Base-by-base conservation (phyloP, 192 early-diverging fungal genomes). In the Umbelopsis sp. region DNA sequence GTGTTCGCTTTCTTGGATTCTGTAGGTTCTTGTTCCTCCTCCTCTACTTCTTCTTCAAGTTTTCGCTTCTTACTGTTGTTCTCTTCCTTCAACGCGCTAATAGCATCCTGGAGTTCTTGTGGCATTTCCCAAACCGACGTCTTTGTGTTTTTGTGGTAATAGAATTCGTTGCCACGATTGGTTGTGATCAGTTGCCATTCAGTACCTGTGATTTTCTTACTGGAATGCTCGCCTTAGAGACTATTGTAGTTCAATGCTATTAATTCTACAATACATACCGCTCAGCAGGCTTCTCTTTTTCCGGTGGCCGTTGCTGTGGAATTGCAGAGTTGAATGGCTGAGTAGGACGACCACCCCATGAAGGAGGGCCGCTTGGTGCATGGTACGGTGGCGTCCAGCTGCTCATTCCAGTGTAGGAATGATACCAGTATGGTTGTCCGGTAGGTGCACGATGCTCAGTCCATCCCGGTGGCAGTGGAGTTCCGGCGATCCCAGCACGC, bases 181-280 rank as follows among this genome's bases (percentile, higher is more conserved):
- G 93, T 94, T 38, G 84, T 80, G 1, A 94, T 87, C 59, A 96
- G 87, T 47, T 85, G 84, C 94, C 94, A 96, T 7, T 75, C 66
- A 0, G 91, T 87, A 38, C 86, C 85, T 31, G 90, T 85, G 36
- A 96, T 87, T 38, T 85, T 83, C 44, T 74, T 80, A 45, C 84
- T 86, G 68, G 24, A 25, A 41, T 20, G 47, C 4, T 7, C 5
- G 20, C 4, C 1, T 49, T 49, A 49, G 47, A 4, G 38, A 17
- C 47, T 49, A 20, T 9, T 53, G 54, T 43, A 8, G 0, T 32
- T n/a, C 16, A 66, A 70, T 45, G 2, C 10, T 34, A 20, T 62
- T n/a, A 41, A 12, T 34, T 11, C 50, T 21, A 22, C 5, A 34
- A 29, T 24, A 74, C 34, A 7, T 67, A 67, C 66, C 66, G 20